Evolutionary conservation across 2,329 filamentous ascomycete genomes (phyloP).

Genomic region (Hypomyces perniciosus): DNA sequence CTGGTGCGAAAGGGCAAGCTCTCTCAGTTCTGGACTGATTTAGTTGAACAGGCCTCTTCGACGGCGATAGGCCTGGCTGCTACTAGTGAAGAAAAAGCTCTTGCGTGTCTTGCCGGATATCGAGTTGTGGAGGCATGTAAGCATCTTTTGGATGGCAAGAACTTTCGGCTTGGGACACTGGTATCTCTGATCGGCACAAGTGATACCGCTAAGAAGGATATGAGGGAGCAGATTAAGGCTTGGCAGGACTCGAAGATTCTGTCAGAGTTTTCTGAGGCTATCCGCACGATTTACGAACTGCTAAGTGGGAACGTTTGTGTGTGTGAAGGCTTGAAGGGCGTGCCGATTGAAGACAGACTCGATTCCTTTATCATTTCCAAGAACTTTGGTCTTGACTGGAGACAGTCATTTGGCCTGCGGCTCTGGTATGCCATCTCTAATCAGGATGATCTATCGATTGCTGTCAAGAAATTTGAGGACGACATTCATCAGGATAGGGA

Average conservation of each 20-base stretch:
- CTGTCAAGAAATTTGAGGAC: conserved; percentile 65
- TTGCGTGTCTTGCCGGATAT: conserved; percentile 73
- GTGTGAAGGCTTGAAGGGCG: conserved; percentile 69
- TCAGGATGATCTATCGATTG: conserved; percentile 63
- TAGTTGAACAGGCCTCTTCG: conserved; percentile 56
- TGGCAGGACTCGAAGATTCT: conserved; percentile 81
- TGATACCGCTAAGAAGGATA: conserved; percentile 62
- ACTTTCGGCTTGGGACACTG: conserved; percentile 80
- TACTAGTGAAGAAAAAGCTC: conserved; percentile 73
- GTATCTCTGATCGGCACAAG: conserved; percentile 76
- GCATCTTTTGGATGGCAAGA: conserved; percentile 64
- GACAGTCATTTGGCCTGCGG: conserved; percentile 83
- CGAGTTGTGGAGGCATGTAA: conserved; percentile 79
- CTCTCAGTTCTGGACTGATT: conserved; percentile 58
- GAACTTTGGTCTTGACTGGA: conserved; percentile 84
- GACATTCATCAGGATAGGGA: conserved; percentile 70
- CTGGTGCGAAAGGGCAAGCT: conserved; percentile 55
- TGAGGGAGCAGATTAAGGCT: conserved; percentile 71
- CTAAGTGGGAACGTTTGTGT: conserved; percentile 81
- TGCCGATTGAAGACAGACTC: conserved; percentile 71
- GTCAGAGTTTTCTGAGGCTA: conserved; percentile 77
- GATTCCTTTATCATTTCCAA: conserved; percentile 76
- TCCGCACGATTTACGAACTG: conserved; percentile 85
- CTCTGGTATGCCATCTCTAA: conserved; percentile 78
- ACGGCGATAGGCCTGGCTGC: conserved; percentile 52